phyloP scores from a whole-genome alignment of 1,284 basidiomycete species.

The Phellinidium pouzarii region DNA sequence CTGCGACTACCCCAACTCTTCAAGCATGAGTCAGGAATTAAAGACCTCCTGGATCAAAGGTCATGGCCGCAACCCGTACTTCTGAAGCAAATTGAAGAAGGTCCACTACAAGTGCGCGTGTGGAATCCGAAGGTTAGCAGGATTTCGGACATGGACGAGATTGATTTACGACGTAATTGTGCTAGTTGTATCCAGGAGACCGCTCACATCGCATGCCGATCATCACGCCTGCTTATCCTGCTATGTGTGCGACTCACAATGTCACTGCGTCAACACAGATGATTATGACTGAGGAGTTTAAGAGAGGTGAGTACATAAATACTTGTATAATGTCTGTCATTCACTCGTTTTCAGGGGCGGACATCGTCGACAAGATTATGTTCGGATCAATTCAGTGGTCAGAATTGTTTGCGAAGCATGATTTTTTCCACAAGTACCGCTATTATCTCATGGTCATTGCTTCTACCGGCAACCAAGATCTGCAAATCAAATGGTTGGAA shows the following conservation, averaged over 20 bases:
- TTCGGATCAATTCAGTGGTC: slow-evolving; percentile 84
- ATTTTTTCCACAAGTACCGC: slow-evolving; percentile 96
- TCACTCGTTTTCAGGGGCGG: slow-evolving; percentile 53
- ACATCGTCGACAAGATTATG: slow-evolving; percentile 90
- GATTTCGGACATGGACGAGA: not conserved
- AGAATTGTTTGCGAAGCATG: slow-evolving; percentile 88
- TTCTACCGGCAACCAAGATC: slow-evolving; percentile 75
- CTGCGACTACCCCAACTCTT: slow-evolving; percentile 19
- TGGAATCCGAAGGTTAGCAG: slow-evolving; percentile 92
- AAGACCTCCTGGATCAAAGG: slow-evolving; percentile 45
- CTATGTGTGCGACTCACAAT: slow-evolving; percentile 99
- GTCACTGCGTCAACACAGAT: slow-evolving; percentile 93
- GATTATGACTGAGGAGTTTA: slow-evolving; percentile 96
- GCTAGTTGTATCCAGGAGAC: slow-evolving; percentile 86
- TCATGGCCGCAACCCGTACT: slow-evolving; percentile 97
- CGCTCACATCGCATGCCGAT: slow-evolving; percentile 98
- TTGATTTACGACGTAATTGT: not conserved
- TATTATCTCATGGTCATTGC: slow-evolving; percentile 99
- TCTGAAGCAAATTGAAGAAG: slow-evolving; percentile 93
- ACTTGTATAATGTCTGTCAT: slow-evolving; percentile 9
- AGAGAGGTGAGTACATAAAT: slow-evolving; percentile 56
- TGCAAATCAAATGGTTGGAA: slow-evolving; percentile 90
- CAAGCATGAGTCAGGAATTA: not conserved
- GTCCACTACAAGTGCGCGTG: slow-evolving; percentile 83
- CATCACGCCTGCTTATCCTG: slow-evolving; percentile 97